Base-by-base conservation (phyloP, 306 rosid species). In the Trifolium repens region DNA sequence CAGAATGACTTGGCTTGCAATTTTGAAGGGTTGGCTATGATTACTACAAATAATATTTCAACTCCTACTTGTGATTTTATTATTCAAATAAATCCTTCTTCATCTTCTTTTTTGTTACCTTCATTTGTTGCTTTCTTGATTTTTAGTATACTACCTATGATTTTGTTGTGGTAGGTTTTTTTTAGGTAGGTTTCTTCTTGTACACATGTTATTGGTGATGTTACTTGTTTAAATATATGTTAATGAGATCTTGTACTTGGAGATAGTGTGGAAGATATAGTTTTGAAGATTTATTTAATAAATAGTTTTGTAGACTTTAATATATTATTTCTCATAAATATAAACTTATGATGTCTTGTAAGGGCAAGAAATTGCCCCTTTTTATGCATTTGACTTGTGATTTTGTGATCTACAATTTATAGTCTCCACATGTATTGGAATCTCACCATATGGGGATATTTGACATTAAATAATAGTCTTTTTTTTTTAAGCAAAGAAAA, bases 21-120 rank as follows among this genome's bases (percentile, higher is more conserved):
- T 82, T 94, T 94, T 84, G 84, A 91, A 61, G 98, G 98, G n/a
- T 82, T 94, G 74, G 98, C 98, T n/a, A 80, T 19, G 70, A 5
- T 79, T 42, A 88, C 91, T 6, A 81, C 89, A 26, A 88, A 81
- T 80, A 91, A 94, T 71, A 75, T 86, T 68, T 91, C 98, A 7
- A 96, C 91, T 58, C 93, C 96, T 16, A 89, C 67, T 75, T 94
- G 98, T 85, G 84, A 90, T 62, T 94, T 94, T 85, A 81, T 83
- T 66, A 69, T 94, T 79, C 93, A 91, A 89, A 79, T 94, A 27
- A 87, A 66, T n/a, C 72, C 94, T 68, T 89, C 93, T 9, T 63
- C 86, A 3, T 74, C 89, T 12, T 64, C 76, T 72, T 70, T 78
- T 47, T 35, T 79, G 66, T 75, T 78, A 8, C 67, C 82, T 39